phyloP scores from a whole-genome alignment of 1,139 yeast genomes.

The Pichia inconspicua region DNA sequence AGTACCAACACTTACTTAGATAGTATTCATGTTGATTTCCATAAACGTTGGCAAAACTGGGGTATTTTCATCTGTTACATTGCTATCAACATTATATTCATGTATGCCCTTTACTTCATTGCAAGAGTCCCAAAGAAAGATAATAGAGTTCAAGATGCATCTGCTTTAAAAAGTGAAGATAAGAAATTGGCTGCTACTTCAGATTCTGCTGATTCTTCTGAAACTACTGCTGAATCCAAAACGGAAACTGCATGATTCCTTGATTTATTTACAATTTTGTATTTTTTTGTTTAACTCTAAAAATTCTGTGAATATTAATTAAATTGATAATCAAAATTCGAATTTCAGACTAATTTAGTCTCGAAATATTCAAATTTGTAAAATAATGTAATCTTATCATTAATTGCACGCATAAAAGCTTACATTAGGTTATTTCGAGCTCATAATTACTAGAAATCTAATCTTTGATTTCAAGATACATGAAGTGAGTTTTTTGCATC shows the following conservation, averaged over 20 bases:
- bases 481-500: too few relatives aligned
- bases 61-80: slow-evolving; percentile 48
- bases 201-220: neutral
- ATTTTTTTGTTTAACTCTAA: too few relatives aligned
- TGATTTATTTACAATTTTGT: too few relatives aligned
- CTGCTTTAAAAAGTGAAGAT: slow-evolving; percentile 20
- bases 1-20: slow-evolving; percentile 32
- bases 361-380: too few relatives aligned
- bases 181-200: neutral
- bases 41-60: slow-evolving; percentile 50
- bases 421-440: too few relatives aligned
- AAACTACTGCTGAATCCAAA: neutral
- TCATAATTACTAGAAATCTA: too few relatives aligned
- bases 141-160: slow-evolving; percentile 23
- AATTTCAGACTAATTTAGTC: too few relatives aligned
- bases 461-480: neutral
- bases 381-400: too few relatives aligned
- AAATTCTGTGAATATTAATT: too few relatives aligned
- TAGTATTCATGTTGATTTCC: slow-evolving; percentile 26
- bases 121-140: slow-evolving; percentile 26
- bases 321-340: too few relatives aligned
- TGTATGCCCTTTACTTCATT: slow-evolving; percentile 36
- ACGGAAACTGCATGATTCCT: neutral
- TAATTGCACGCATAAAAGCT: too few relatives aligned
- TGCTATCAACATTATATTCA: slow-evolving; percentile 34